A percentile compares a stretch with the other conserved stretches of the same genome.
These are phyloP conservation scores for Hypoxylon trugodes DNA, from an alignment of 495 filamentous ascomycete species.

Conservation along the genomic window DNA sequence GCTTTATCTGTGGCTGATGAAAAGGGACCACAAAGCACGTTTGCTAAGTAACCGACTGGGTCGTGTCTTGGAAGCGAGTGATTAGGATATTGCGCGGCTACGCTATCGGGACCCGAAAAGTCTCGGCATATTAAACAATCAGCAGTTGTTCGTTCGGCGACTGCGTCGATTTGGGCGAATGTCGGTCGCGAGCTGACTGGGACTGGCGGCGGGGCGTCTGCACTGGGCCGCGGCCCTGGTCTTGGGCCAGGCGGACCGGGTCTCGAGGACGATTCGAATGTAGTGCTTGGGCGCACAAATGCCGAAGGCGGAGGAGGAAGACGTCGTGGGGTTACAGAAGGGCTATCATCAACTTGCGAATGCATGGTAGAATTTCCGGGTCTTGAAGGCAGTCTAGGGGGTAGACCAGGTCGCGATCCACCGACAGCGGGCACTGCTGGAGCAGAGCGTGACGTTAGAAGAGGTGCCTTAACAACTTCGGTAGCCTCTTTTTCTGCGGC, in stretches of 20 bases:
- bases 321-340: slow-evolving; percentile 45
- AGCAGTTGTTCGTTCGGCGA: slow-evolving; percentile 42
- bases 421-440: slow-evolving; percentile 29
- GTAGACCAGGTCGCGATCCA: slow-evolving; percentile 46
- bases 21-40: slow-evolving; percentile 80
- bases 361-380: slow-evolving; percentile 40
- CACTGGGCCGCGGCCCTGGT: slow-evolving; percentile 16
- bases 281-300: slow-evolving; percentile 34
- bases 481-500: slow-evolving; percentile 42
- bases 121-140: slow-evolving; percentile 84
- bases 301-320: slow-evolving; percentile 51
- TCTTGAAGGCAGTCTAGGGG: slow-evolving; percentile 55
- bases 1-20: slow-evolving; percentile 87
- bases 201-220: slow-evolving; percentile 55
- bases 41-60: slow-evolving; percentile 72
- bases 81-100: slow-evolving; percentile 80
- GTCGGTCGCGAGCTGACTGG: slow-evolving; percentile 56
- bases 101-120: slow-evolving; percentile 80
- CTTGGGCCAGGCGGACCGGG: slow-evolving; percentile 12
- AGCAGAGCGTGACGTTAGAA: slow-evolving; percentile 34
- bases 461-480: slow-evolving; percentile 26
- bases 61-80: slow-evolving; percentile 71
- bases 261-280: slow-evolving; percentile 28
- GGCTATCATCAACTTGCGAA: slow-evolving; percentile 26
- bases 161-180: slow-evolving; percentile 52